Base-by-base conservation (phyloP, 2,329 filamentous ascomycete species). In the Colletotrichum limetticola region DNA sequence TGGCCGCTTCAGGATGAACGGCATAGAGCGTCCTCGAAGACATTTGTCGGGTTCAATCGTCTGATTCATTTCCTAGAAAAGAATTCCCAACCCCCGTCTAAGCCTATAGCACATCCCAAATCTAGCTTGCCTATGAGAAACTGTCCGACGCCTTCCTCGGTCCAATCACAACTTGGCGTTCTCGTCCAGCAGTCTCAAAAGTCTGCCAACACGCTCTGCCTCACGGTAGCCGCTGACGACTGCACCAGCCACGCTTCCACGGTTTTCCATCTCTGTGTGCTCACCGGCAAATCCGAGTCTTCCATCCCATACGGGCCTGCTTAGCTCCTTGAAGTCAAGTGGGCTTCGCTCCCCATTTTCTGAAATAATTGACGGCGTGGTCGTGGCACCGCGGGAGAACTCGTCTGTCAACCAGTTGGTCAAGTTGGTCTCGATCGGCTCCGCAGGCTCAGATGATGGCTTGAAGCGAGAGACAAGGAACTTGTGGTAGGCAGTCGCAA, bases 221-320 rank as follows among this genome's bases (percentile, higher is more conserved):
- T 73, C 71, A 26, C 71, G 68, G 24, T 73, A 66, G 19, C 71
- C 71, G 49, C 71, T 73, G n/a, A 73, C 49, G 26, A 73, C 61
- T 14, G 71, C 71, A 26, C 71, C 71, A 16, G 71, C 71, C 24
- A 73, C 71, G 30, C 71, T 73, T 49, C 71, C 71, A 42, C 71
- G 71, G 61, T 73, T 56, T 37, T 73, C 71, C 71, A 73, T 73
- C 37, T 73, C 71, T 30, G 71, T 73, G 67, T 73, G 71, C 67
- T 73, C 71, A 5, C 71, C 71, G 6, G 71, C 66, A 26, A 73
- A 73, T 24, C 71, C 71, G 57, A 73, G 71, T 12, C 46, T 61
- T 4, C 71, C 71, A 22, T 71, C 56, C 71, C 67, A 73, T 3
- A 65, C 71, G 14, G 71, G 67, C 28, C 71, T 73, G 28, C 71